Conservation (phyloP, 148 eudicot genomes). For the Polygonum maritimum region DNA sequence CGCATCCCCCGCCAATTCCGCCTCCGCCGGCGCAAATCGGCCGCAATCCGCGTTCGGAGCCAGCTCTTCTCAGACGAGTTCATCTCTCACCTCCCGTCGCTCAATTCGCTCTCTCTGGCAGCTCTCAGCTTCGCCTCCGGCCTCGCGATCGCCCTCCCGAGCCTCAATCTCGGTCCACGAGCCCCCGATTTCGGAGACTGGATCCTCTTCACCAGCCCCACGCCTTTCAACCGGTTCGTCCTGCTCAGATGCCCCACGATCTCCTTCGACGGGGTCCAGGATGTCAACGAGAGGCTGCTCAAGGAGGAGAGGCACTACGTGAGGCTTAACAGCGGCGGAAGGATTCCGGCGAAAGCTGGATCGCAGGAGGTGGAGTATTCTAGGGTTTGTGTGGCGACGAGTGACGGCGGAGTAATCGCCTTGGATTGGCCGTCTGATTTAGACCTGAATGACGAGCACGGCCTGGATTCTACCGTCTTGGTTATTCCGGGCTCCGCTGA, state of each 20-base stretch:
- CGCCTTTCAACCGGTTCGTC: conserved; percentile 89
- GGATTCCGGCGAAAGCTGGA: conserved; percentile 1
- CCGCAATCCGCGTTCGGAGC: conserved; percentile 16
- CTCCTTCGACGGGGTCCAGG: conserved; percentile 31
- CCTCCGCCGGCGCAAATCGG: background rate
- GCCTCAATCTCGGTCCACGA: background rate
- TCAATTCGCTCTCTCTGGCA: conserved; percentile 30
- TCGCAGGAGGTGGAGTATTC: conserved; percentile 51
- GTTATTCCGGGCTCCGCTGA: conserved; percentile 61
- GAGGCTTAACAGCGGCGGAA: conserved; percentile 52
- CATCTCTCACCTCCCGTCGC: conserved; percentile 29
- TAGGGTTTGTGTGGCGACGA: conserved; percentile 64
- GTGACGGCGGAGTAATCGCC: conserved; percentile 81
- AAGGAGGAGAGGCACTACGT: conserved; percentile 65
- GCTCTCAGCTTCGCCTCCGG: conserved; percentile 51
- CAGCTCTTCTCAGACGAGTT: conserved; percentile 22
- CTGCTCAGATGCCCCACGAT: conserved; percentile 63
- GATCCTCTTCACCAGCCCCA: conserved; percentile 65
- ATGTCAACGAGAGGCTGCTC: conserved; percentile 53
- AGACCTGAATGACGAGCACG: conserved; percentile 61
- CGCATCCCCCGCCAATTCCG: background rate
- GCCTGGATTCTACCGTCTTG: conserved; percentile 78
- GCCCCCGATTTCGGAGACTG: conserved; percentile 47
- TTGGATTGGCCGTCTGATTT: conserved; percentile 85
- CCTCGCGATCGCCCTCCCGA: conserved; percentile 28